A percentile compares a stretch with the other conserved stretches of the same genome.
Evolutionary conservation across 495 filamentous ascomycete species (phyloP).

Genomic region (Lepraria neglecta): DNA sequence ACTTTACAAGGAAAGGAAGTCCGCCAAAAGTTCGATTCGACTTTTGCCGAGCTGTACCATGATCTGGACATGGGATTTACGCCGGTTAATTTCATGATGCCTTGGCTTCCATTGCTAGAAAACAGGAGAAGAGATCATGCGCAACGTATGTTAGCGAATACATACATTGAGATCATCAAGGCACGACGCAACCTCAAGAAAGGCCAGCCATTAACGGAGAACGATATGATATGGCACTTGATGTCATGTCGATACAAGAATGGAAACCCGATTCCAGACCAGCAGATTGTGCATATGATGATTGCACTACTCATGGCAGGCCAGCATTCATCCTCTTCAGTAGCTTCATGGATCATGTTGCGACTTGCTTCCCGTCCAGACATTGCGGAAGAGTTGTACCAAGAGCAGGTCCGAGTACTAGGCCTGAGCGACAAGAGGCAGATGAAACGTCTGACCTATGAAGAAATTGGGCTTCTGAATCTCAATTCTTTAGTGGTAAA

Average conservation of each 20-base stretch:
- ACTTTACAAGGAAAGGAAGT: slow-evolving; percentile 61
- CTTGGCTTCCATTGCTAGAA: slow-evolving; percentile 56
- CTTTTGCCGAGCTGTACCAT: slow-evolving; percentile 58
- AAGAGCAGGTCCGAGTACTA: slow-evolving; percentile 48
- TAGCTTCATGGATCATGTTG: slow-evolving; percentile 55
- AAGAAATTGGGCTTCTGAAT: slow-evolving; percentile 47
- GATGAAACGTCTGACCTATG: slow-evolving; percentile 46
- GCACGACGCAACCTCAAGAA: slow-evolving; percentile 35
- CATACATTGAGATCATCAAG: slow-evolving; percentile 55
- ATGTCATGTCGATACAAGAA: slow-evolving; percentile 60
- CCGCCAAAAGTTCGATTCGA: slow-evolving; percentile 53
- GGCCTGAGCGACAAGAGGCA: slow-evolving; percentile 38
- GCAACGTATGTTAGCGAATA: slow-evolving; percentile 50
- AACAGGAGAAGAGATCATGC: slow-evolving; percentile 56
- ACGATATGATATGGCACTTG: slow-evolving; percentile 62
- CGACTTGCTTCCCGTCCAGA: slow-evolving; percentile 51
- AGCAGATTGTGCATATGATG: slow-evolving; percentile 62
- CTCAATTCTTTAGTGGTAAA: slow-evolving; percentile 54
- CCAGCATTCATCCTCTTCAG: slow-evolving; percentile 56
- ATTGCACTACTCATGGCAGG: slow-evolving; percentile 62
- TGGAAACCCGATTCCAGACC: slow-evolving; percentile 53
- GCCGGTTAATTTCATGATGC: slow-evolving; percentile 61
- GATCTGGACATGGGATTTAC: slow-evolving; percentile 60
- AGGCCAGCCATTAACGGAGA: slow-evolving; percentile 30
- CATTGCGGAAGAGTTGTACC: slow-evolving; percentile 52